Evolutionary conservation across 2,329 filamentous ascomycete genomes (phyloP), one percentile per base, ranked within the genome.

Genomic region (Penicillium rolfsii): DNA sequence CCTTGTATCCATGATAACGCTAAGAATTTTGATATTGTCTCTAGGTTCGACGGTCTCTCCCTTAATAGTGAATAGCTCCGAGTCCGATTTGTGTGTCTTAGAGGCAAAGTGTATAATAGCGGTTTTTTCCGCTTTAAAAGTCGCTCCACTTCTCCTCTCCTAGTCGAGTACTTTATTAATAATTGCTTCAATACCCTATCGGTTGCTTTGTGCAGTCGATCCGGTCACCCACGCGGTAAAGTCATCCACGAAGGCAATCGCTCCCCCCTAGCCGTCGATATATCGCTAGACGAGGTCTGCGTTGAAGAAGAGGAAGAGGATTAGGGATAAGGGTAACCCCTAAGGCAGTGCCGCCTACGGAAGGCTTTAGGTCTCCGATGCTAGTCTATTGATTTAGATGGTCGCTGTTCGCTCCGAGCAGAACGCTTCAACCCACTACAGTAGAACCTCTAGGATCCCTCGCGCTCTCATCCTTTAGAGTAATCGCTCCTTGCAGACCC

Each of bases 221-320:
- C 60, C 60, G 36, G 60, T 62, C 28, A 64, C 55, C 63, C 43
- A 65, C 24, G 50, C 38, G n/a, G 52, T 54, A 33, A 54, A 54
- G 43, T 68, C 53, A 56, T 68, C 62, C 43, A 69, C 46, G 43
- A 69, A 69, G 22, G 64, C 59, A 12, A 65, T 49, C 48, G 55
- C 68, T 59, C 69, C 73, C 55, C 67, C 64, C 30, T 72, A 53
- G 36, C 57, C 28, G 68, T 73, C 9, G 49, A 78, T 76, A 26
- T 61, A 57, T 46, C 60, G 53, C 55, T 78, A 60, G 8, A 79
- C 70, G 12, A 79, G 69, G 58, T 78, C 71, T 57, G 72, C 71
- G 55, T 79, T 79, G 16, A 54, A 54, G 64, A 75, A 77, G 28
- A 77, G 71, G 59, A 76, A 79, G 16, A 77, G 62, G 24, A 76